Base-by-base conservation (phyloP, 495 filamentous ascomycete species). In the Trichoderma erinaceum region DNA sequence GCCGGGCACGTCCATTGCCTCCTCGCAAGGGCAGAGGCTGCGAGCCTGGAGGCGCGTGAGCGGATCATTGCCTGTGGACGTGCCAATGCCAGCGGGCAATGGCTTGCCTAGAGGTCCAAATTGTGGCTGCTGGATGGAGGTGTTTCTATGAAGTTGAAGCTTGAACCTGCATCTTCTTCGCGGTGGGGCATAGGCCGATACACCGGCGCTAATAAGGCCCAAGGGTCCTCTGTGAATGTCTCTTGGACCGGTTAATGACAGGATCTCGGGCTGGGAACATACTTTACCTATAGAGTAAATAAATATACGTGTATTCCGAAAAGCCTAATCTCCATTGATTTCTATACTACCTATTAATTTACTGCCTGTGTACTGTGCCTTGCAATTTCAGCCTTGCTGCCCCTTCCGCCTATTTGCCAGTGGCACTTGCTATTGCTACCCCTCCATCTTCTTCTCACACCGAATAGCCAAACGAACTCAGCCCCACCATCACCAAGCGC, bases 1-100 rank as follows among this genome's bases (percentile, higher is more conserved):
- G 56, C 56, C 25, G 56, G 56, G 56, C 56, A 61, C 56, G 56
- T 61, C 56, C 56, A 61, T 25, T 61, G 56, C 56, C 56, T 18
- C 56, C 25, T 61, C 16, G 27, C 7, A 25, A 61, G 25, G 56
- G 56, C 56, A 21, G 56, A 29, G 56, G 56, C 56, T 18, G 56
- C 56, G 25, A 61, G 56, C 56, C 56, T 61, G 56, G 56, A 61
- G 2, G 56, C 35, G 56, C 56, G 56, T 25, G 27, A 61, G 56
- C 56, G 56, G 27, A 61, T 27, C 56, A 61, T 61, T 1, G 56
- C 56, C 27, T 27, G 7, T 58, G 50, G 50, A 58, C 50, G 50
- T 58, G 50, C 50, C 50, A 58, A 25, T 23, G 48, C 35, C 35
- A 38, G 35, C 35, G 11, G 12, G 56, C 56, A 61, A 61, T 61